Base-by-base conservation (phyloP, 176 grass and related monocot species). In the bread wheat (Triticum aestivum) region DNA sequence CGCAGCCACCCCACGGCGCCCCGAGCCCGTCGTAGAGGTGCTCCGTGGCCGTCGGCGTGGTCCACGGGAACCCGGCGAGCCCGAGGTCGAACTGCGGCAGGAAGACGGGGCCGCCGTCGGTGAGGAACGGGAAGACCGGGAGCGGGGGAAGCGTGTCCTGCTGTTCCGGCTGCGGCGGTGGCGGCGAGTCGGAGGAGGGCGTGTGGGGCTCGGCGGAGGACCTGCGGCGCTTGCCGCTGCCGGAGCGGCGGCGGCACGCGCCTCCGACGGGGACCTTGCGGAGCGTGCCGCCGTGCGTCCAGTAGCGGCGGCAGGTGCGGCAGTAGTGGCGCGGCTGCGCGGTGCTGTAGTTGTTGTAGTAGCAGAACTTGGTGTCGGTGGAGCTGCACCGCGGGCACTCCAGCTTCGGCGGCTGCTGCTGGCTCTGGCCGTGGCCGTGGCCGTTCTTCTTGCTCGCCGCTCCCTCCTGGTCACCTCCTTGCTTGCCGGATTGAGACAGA, bases 281-380 rank as follows among this genome's bases (percentile, higher is more conserved):
- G 32, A 95, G 93, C 58, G 90, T 88, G 32, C 96, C 96, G 74
- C 96, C 93, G 33, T 88, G 91, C 5, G 96, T 98, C 96, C 96
- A 95, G 93, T 98, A 88, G 77, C 96, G 89, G 51, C 90, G 96
- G 83, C 95, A 98, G 0, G 86, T 85, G 66, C 93, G 93, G 86
- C 96, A 98, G 86, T 87, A 98, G 91, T 95, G 93, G 12, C 96
- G 90, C 9, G 93, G 96, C 91, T 98, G 96, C 18, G 90, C 33
- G 15, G 80, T 88, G 91, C 93, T 98, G 87, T 98, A 95, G 87
- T 98, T 98, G 91, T 98, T 98, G 87, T 95, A 98, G 91, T 98
- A 98, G 91, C 95, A 98, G 91, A 98, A 98, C 84, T 98, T 98
- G 77, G 95, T 95, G 91, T 95, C 91, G 68, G 75, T 78, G 33